Percentiles rank a stretch among this genome's conserved stretches.
Evolutionary conservation across 176 grass and related monocot species (phyloP).

Genomic region (Carex cristatella): DNA sequence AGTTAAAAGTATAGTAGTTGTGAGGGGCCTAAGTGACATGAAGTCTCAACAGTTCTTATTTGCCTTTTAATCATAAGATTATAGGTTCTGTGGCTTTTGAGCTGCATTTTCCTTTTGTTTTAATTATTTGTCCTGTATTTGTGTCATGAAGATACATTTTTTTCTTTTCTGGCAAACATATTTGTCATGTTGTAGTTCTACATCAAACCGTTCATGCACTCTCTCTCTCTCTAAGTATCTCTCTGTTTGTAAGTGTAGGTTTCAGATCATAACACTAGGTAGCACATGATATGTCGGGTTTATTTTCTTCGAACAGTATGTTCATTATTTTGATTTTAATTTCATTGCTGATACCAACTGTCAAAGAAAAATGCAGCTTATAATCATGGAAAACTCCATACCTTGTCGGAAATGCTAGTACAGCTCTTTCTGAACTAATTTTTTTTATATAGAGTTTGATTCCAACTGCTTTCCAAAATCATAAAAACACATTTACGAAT

Average conservation of each 20-base stretch:
- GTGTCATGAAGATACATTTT: neutral
- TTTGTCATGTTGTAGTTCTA: neutral
- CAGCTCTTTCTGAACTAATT: neutral
- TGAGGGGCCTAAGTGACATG: neutral
- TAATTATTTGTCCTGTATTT: neutral
- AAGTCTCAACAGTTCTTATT: neutral
- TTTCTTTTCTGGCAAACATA: neutral
- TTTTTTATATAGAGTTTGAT: neutral
- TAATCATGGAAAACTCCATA: neutral
- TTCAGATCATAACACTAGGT: neutral
- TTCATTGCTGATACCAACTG: neutral
- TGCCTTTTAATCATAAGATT: neutral
- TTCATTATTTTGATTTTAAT: neutral
- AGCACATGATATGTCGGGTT: neutral
- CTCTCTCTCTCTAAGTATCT: neutral
- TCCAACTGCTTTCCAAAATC: neutral
- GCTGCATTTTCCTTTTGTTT: neutral
- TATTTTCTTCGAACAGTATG: neutral
- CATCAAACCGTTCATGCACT: neutral
- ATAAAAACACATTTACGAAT: neutral
- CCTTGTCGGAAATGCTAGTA: neutral
- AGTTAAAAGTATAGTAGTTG: neutral
- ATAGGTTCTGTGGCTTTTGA: neutral
- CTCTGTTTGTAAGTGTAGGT: neutral
- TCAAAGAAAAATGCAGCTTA: neutral